These are phyloP conservation scores for Lactarius hengduanensis DNA, from an alignment of 768 basidiomycete species.

Conservation along the genomic window DNA sequence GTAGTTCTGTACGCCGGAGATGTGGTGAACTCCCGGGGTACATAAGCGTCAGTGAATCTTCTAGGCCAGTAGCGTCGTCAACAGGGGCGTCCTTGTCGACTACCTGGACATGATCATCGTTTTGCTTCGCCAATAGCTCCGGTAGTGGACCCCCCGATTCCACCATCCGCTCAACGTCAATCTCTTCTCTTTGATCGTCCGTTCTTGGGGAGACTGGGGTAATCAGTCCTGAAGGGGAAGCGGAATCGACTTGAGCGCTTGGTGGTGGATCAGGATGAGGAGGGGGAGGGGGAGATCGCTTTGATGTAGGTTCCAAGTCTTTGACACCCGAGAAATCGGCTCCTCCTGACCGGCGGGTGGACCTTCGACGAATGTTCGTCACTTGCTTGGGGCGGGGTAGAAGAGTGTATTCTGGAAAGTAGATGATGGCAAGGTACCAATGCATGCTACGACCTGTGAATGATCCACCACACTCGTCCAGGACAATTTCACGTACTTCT, in stretches of 20 bases:
- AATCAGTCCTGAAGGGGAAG: slow-evolving; percentile 6
- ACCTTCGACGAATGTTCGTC: slow-evolving; percentile 15
- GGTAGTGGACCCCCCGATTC: not conserved
- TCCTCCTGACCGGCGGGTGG: slow-evolving; percentile 18
- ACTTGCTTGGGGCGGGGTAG: slow-evolving; percentile 42
- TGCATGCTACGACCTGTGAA: slow-evolving; percentile 60
- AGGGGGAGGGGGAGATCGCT: slow-evolving; percentile 8
- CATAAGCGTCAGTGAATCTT: slow-evolving; percentile 11
- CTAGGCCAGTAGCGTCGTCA: not conserved
- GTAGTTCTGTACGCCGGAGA: not conserved
- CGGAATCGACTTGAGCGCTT: not conserved
- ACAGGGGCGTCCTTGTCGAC: not conserved
- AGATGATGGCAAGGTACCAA: slow-evolving; percentile 97
- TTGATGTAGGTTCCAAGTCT: not conserved
- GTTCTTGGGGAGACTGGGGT: slow-evolving; percentile 19
- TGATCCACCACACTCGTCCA: not conserved
- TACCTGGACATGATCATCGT: not conserved
- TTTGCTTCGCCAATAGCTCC: not conserved
- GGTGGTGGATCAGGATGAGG: slow-evolving; percentile 13
- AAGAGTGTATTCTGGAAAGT: slow-evolving; percentile 66
- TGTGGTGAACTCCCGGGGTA: slow-evolving; percentile 15
- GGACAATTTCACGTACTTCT: slow-evolving; percentile 58
- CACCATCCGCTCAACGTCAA: slow-evolving; percentile 27
- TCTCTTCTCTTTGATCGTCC: slow-evolving; percentile 24
- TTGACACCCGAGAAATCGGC: slow-evolving; percentile 4